Base-by-base conservation (phyloP, 2,329 filamentous ascomycete genomes). In the Juglanconis oblonga region DNA sequence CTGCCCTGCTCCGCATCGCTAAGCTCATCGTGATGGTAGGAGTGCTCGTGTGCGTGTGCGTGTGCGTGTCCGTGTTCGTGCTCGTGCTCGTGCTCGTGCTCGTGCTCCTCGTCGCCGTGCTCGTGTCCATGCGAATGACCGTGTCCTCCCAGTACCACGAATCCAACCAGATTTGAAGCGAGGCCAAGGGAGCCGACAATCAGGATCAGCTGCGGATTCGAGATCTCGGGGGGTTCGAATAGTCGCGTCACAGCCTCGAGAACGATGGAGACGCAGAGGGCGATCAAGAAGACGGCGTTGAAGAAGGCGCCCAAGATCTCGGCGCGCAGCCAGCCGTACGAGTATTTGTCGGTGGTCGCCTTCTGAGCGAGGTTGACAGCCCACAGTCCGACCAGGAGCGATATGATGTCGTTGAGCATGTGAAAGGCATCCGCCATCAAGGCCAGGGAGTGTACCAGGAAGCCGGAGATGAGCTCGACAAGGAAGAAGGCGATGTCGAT, bases 331-430 rank as follows among this genome's bases (percentile, higher is more conserved):
- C 93, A 99, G 59, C 95, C 95, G 74, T 97, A 99, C 14, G 95
- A 97, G 73, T 95, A 99, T 74, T 89, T 91, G 69, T 96, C 93
- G 8, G 92, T 96, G 0, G 88, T 90, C 66, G 88, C 90, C 69
- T 90, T 87, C 72, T 90, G 90, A 32, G 93, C 91, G 54, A 96
- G 90, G 64, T 89, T 91, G 57, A 99, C 95, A 56, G 95, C 95
- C 94, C 95, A 99, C 45, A 98, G 77, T 65, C 95, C 95, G 64
- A 99, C 94, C 59, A 88, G 84, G 13, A 99, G 80, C 1, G 95
- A 98, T 63, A 99, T 88, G 68, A 99, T 95, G 84, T 99, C 95
- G 79, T 99, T 99, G 63, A 99, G 82, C 95, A 99, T 99, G 77
- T 99, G 95, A 75, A 99, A 99, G 62, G 95, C 92, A 79, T 99